phyloP scores from a whole-genome alignment of 2,329 filamentous ascomycete genomes.

The Alternaria ventricosa region DNA sequence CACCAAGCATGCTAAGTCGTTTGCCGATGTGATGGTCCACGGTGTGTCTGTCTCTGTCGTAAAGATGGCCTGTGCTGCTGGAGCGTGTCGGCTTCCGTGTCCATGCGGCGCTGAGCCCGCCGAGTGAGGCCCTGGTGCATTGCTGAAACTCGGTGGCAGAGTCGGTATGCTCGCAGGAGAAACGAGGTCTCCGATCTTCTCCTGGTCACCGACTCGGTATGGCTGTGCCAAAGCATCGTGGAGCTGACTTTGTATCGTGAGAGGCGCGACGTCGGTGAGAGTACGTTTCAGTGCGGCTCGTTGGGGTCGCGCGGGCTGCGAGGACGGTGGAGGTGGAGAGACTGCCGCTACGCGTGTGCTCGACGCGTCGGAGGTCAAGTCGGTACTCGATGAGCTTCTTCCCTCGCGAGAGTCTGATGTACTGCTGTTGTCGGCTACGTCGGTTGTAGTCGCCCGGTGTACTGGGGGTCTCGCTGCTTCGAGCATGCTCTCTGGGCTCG shows the following conservation, averaged over 20 bases:
- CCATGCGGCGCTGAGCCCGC: constrained; percentile 67
- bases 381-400: constrained; percentile 27
- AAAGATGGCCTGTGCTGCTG: constrained; percentile 94
- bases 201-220: constrained; percentile 65
- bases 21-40: constrained; percentile 95
- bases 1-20: constrained; percentile 94
- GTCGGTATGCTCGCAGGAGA: constrained; percentile 56
- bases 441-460: constrained; percentile 18
- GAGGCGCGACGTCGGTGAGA: constrained; percentile 79
- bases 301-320: constrained; percentile 31
- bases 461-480: constrained; percentile 28
- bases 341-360: constrained; percentile 23
- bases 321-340: constrained; percentile 30
- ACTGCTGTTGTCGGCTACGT: constrained; percentile 13
- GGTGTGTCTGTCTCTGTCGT: constrained; percentile 89
- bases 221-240: constrained; percentile 86
- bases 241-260: constrained; percentile 80
- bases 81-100: constrained; percentile 88
- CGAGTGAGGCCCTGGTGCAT: constrained; percentile 41
- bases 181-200: constrained; percentile 52
- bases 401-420: constrained; percentile 18
- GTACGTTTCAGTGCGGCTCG: constrained; percentile 81
- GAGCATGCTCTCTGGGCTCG: constrained; percentile 52
- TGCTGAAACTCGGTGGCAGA: constrained; percentile 42
- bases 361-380: constrained; percentile 30